phyloP scores from a whole-genome alignment of 345 rosid genomes.

The Eucalyptus decipiens region DNA sequence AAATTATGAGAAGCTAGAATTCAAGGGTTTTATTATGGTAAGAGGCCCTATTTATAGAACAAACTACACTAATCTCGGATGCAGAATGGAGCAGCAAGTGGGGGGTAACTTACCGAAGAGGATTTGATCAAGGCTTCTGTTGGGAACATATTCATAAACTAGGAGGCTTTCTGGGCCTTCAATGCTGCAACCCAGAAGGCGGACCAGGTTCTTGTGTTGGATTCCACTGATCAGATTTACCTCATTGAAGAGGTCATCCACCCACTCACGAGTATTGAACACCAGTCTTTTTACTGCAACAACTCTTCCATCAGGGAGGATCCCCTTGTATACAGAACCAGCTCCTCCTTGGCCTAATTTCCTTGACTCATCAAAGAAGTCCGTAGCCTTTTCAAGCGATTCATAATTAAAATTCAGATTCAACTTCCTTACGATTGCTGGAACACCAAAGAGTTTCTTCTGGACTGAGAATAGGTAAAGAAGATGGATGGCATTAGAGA shows the following conservation, averaged over 20 bases:
- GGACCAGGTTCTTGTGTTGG: conserved; percentile 9
- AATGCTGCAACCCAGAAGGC: conserved; percentile 8
- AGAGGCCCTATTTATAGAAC: not conserved
- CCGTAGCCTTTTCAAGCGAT: conserved; percentile 3
- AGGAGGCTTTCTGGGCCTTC: conserved; percentile 14
- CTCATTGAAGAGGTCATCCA: conserved; percentile 10
- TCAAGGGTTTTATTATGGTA: not conserved
- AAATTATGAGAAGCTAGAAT: not conserved
- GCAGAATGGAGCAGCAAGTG: not conserved
- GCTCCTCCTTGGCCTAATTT: conserved; percentile 11
- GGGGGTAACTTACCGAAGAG: not conserved
- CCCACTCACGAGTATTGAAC: conserved; percentile 6
- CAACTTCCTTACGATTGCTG: not conserved
- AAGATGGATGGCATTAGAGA: not conserved
- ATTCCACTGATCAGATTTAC: conserved; percentile 7
- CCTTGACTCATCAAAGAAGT: not conserved
- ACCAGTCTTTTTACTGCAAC: conserved; percentile 5
- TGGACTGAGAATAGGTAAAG: not conserved
- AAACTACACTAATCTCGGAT: not conserved
- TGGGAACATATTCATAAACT: conserved; percentile 3
- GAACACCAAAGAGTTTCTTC: not conserved
- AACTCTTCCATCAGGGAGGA: conserved; percentile 1
- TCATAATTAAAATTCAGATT: conserved; percentile 1
- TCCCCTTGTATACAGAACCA: conserved; percentile 6
- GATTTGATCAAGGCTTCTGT: conserved; percentile 3